Evolutionary conservation across 2,329 filamentous ascomycete species (phyloP), one percentile per base, ranked within the genome.

Genomic region (Cryphonectria japonica): DNA sequence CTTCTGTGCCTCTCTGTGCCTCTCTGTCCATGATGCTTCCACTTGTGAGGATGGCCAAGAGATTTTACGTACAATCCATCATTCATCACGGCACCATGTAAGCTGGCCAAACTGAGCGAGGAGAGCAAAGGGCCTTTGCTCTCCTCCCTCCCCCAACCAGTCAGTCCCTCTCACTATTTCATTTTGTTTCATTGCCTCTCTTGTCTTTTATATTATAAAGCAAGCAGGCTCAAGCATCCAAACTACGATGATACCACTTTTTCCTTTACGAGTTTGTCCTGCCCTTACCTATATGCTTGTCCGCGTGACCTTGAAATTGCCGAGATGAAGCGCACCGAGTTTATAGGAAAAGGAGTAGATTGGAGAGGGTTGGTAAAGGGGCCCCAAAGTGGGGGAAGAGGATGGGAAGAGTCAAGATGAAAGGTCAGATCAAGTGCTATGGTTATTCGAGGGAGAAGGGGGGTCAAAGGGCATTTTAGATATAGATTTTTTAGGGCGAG

Each of bases 141-240:
- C 26, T 32, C 29, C 29, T 26, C 37, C 59, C 22, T 43, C 13
- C 41, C 14, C 41, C 13, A 16, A 3, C 6, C 8, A 41, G n/a
- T 37, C 26, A 26, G 26, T 26, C 26, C 43, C 32, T 37, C 41
- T 43, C 41, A 19, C 43, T 19, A 41, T 41, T 16, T 39, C 13
- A 22, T 66, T 8, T 22, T 46, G 26, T 43, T 50, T n/a, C 26
- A 19, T 16, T 59, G 14, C 6, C 32, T 34, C 26, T 34, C 54
- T 34, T n/a, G 60, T 50, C 26, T 34, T n/a, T 67, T 67, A 39
- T n/a, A 11, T 43, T 16, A 67, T 29, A 57, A 59, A 67, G 32
- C 65, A 64, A 64, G 61, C 61, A 41, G 54, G 34, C 65, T 26
- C 50, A 67, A 67, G 34, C 65, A 59, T 59, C 50, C 43, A 67